Evolutionary conservation across 139 green algal genomes (phyloP).

Genomic region (Cymbomonas tetramitiformis): DNA sequence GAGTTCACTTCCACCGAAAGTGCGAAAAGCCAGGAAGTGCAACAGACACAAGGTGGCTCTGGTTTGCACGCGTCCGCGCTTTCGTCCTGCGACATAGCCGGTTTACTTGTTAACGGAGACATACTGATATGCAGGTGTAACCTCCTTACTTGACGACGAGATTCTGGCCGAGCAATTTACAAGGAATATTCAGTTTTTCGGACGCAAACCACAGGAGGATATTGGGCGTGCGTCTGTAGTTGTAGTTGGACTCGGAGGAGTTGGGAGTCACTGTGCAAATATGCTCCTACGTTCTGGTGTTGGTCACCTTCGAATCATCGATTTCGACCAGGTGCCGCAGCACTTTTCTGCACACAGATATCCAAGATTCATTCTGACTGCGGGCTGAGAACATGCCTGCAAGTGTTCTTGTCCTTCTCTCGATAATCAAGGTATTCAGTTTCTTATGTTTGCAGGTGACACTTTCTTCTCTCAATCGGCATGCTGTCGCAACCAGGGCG

Average conservation of each 20-base stretch:
- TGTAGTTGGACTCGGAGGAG: constrained; percentile 81
- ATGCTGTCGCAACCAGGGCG: constrained; percentile 72
- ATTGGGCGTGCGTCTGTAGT: constrained; percentile 69
- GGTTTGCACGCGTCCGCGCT: too few species aligned
- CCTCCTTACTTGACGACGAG: too few species aligned
- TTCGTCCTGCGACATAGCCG: too few species aligned
- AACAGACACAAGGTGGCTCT: too few species aligned
- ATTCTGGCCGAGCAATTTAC: constrained; percentile 13
- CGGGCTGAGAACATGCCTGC: neutral
- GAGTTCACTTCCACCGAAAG: too few species aligned
- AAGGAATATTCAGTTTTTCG: constrained; percentile 89
- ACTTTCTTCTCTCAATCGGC: constrained; percentile 77
- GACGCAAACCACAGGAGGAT: constrained; percentile 39
- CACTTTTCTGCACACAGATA: constrained; percentile 25
- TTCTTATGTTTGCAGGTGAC: too few species aligned
- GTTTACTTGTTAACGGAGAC: too few species aligned
- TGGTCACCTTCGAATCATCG: constrained; percentile 70
- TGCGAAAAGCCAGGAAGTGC: too few species aligned
- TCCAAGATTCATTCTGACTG: neutral
- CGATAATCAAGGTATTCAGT: too few species aligned
- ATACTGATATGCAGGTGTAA: too few species aligned
- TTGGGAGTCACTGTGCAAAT: constrained; percentile 83
- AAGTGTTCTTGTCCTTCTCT: neutral
- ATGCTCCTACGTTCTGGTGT: constrained; percentile 83
- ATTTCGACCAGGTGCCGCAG: constrained; percentile 99